Evolutionary conservation across 2,329 filamentous ascomycete genomes (phyloP).

Genomic region (Exophiala mesophila): DNA sequence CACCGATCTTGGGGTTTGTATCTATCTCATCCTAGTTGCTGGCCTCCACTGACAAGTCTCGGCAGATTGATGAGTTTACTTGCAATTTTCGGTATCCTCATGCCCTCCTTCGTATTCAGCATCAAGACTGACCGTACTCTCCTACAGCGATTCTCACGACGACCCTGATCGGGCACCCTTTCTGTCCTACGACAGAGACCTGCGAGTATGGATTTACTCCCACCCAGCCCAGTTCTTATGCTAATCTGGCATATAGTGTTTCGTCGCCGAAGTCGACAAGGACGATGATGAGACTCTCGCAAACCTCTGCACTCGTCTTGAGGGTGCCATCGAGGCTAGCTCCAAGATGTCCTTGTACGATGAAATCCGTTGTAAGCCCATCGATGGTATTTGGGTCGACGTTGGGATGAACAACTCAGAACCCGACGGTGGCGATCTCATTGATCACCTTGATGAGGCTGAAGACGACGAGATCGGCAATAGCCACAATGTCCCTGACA

Average conservation of each 20-base stretch:
- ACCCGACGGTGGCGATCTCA: conserved; percentile 3
- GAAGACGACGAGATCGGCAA: conserved; percentile 21
- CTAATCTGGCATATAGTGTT: conserved; percentile 16
- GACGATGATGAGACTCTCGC: conserved; percentile 10
- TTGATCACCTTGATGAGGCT: conserved; percentile 19
- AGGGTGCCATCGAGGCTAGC: conserved; percentile 17
- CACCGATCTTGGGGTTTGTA: neutral
- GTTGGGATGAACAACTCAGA: conserved; percentile 8
- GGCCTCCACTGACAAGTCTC: neutral
- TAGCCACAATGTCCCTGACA: conserved; percentile 16
- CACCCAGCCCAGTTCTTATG: neutral
- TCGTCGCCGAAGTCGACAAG: conserved; percentile 18
- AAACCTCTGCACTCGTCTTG: conserved; percentile 14
- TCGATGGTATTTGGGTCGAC: conserved; percentile 14
- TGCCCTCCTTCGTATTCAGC: too few species aligned
- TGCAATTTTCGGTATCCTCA: neutral
- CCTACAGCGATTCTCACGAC: conserved; percentile 14
- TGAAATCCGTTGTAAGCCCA: conserved; percentile 15
- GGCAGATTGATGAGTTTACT: neutral
- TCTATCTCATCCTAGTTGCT: neutral
- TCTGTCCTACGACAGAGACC: conserved; percentile 15
- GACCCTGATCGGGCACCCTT: conserved; percentile 17
- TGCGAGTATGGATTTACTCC: conserved; percentile 8
- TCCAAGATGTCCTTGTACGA: conserved; percentile 16
- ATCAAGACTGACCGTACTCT: too few species aligned